These are phyloP conservation scores for Sarocladiaceae sp. DNA, from an alignment of 2,329 filamentous ascomycete genomes.

Conservation along the genomic window DNA sequence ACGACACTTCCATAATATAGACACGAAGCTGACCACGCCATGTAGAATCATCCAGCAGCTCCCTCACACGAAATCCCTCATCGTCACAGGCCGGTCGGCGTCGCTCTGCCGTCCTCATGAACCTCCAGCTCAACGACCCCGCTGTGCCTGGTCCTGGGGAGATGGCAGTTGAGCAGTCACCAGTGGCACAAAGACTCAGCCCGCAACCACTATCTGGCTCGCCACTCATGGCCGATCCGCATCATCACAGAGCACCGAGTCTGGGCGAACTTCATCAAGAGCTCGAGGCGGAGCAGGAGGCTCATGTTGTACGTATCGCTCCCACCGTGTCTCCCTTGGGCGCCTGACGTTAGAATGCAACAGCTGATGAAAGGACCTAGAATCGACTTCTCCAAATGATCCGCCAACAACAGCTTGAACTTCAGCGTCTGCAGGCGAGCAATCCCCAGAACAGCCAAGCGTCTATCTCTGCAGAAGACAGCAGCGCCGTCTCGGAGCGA, in stretches of 20 bases:
- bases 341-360: background rate
- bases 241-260: slow-evolving; percentile 61
- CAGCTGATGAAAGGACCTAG: slow-evolving; percentile 30
- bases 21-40: background rate
- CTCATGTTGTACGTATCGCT: slow-evolving; percentile 59
- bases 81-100: slow-evolving; percentile 52
- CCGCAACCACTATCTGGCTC: slow-evolving; percentile 45
- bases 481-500: slow-evolving; percentile 43
- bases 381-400: slow-evolving; percentile 77
- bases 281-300: slow-evolving; percentile 74
- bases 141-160: slow-evolving; percentile 64
- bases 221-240: slow-evolving; percentile 48
- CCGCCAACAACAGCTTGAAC: slow-evolving; percentile 67
- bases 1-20: background rate
- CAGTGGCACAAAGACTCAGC: slow-evolving; percentile 23
- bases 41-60: slow-evolving; percentile 46
- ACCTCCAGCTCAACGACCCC: slow-evolving; percentile 70
- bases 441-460: slow-evolving; percentile 28
- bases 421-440: slow-evolving; percentile 53
- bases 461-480: slow-evolving; percentile 45
- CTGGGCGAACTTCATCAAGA: slow-evolving; percentile 76
- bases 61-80: slow-evolving; percentile 34
- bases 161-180: slow-evolving; percentile 47
- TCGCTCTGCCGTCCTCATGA: slow-evolving; percentile 67
- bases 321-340: background rate